Base-by-base conservation (phyloP, 176 grass and related monocot species). In the Hordeum marinum region DNA sequence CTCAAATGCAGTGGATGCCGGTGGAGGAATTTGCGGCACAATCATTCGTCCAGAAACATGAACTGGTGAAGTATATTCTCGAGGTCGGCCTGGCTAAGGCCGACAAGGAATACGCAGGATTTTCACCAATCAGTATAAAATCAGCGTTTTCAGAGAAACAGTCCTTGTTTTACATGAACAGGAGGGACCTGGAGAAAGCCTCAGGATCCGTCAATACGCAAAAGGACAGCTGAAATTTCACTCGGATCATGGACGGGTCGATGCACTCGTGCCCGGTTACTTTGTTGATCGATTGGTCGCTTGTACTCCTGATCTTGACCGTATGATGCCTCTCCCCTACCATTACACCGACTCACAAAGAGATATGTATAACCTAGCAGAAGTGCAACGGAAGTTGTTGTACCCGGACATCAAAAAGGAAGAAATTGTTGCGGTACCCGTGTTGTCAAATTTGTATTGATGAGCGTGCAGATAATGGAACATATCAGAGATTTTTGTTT, bases 1-100 rank as follows among this genome's bases (percentile, higher is more conserved):
- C 21, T 83, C 12, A 55, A 40, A 78, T 94, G 69, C 85, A 99
- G 96, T 99, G 96, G 96, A 92, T 99, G 88, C 89, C 93, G 10
- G 75, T 99, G 29, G 91, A 99, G 43, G 85, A 99, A 85, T 99
- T 94, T 72, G 84, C 86, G 26, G 87, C 83, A 4, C 96, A 99
- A 63, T 91, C 96, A 12, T 96, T 99, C 75, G 75, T 96, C 20
- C 75, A 96, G 80, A 91, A 96, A 66, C 89, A 99, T 57, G 93
- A 99, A 59, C 69, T 99, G 13, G 84, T 88, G 79, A 98, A 91
- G 76, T 92, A 99, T 54, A 94, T 94, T 29, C 84, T 89, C 18
- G 79, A 99, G 60, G 81, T 99, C n/a, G 69, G 96, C 40, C 61
- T 96, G 78, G 84, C 93, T 52, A 95, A 95, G 83, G 58, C 77